These are phyloP conservation scores for Trifolium repens DNA, from an alignment of 306 rosid species.

Conservation along the genomic window DNA sequence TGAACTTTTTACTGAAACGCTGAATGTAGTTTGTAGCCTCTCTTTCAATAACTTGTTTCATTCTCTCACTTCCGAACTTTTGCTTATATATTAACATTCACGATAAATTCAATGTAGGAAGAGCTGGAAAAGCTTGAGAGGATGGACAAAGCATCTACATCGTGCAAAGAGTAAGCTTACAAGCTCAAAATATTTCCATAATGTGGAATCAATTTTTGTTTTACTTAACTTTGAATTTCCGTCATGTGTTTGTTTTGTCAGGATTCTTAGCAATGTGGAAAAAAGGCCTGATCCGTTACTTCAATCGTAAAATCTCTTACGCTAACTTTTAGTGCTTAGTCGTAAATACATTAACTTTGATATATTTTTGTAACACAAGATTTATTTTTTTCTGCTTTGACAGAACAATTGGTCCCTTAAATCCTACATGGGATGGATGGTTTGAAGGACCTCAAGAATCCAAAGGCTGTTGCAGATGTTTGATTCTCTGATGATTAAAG, in stretches of 20 bases:
- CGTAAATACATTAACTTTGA: background rate
- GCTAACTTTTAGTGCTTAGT: background rate
- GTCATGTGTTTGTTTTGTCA: slow-evolving; percentile 42
- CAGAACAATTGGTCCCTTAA: slow-evolving; percentile 83
- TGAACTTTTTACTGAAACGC: background rate
- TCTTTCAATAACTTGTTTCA: background rate
- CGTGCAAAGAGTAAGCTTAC: slow-evolving; percentile 81
- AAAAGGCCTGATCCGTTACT: slow-evolving; percentile 92
- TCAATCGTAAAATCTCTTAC: slow-evolving; percentile 59
- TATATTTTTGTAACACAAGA: slow-evolving; percentile 17
- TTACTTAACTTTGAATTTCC: slow-evolving; percentile 2
- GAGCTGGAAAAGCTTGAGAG: slow-evolving; percentile 81
- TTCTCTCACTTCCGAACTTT: background rate
- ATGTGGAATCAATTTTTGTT: background rate
- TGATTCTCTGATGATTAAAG: slow-evolving; percentile 68
- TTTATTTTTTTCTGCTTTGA: slow-evolving; percentile 33
- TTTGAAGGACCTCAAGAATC: slow-evolving; percentile 92
- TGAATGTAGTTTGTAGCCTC: background rate
- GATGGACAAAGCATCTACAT: slow-evolving; percentile 71
- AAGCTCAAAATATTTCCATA: background rate
- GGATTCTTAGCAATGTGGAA: slow-evolving; percentile 76
- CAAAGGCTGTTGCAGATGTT: slow-evolving; percentile 90
- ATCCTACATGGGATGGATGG: slow-evolving; percentile 92
- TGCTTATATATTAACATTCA: slow-evolving; percentile 4
- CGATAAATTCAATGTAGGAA: slow-evolving; percentile 57